These are phyloP conservation scores for Candolleomyces efflorescens DNA, from an alignment of 768 basidiomycete species.

Conservation along the genomic window DNA sequence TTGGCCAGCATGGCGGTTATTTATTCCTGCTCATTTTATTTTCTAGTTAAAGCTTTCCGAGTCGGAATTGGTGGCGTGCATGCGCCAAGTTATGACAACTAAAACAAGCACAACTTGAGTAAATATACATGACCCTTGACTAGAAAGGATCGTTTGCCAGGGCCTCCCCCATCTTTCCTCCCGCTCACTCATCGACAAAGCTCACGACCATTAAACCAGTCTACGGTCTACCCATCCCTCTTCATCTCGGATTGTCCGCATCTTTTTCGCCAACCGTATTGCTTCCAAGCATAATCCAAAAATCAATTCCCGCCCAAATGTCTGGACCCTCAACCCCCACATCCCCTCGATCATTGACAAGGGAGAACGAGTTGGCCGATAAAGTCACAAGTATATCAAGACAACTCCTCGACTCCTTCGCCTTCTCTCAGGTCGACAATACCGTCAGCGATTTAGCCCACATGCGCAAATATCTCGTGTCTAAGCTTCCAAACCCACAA, in stretches of 20 bases:
- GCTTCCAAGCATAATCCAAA: too few relatives aligned
- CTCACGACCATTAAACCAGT: neutral
- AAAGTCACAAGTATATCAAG: constrained; percentile 7
- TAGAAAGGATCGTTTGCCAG: too few relatives aligned
- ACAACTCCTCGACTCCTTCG: constrained; percentile 10
- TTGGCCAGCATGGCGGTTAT: too few relatives aligned
- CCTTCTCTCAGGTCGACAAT: constrained; percentile 8
- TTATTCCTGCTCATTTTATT: too few relatives aligned
- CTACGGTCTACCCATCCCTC: too few relatives aligned
- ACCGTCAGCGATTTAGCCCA: constrained; percentile 7
- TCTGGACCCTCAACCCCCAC: neutral
- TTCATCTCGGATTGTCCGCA: too few relatives aligned
- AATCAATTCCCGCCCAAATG: too few relatives aligned
- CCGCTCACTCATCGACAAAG: neutral
- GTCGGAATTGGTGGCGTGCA: neutral
- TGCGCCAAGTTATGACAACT: neutral
- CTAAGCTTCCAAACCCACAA: constrained; percentile 2
- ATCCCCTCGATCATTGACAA: constrained; percentile 1
- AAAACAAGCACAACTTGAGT: neutral
- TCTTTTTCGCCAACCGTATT: too few relatives aligned
- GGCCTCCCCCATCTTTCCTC: too few relatives aligned
- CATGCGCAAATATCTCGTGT: constrained; percentile 5
- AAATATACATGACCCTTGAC: too few relatives aligned
- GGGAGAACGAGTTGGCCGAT: constrained; percentile 3
- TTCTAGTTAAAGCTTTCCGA: neutral